Base-by-base conservation (phyloP, 352 stramenopile species). In the Plasmopara halstedii region DNA sequence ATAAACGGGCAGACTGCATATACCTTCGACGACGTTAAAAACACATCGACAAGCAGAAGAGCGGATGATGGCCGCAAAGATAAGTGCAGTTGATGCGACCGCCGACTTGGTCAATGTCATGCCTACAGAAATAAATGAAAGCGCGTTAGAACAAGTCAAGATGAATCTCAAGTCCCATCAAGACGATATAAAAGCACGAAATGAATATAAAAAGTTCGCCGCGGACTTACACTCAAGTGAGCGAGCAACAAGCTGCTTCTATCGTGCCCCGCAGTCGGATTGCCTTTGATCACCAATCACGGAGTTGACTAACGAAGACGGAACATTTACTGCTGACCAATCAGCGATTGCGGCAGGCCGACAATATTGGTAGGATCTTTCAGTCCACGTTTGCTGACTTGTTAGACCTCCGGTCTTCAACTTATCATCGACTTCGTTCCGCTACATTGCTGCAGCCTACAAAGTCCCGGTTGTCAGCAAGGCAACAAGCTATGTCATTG, bases 161-260 rank as follows among this genome's bases (percentile, higher is more conserved):
- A 4, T 20, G 6, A 3, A 19, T 32, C 33, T 52, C 4, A 17
- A 41, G n/a, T 23, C 41, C 0, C 19, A 52, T 26, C 34, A 22
- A 2, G 41, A 40, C 0, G 14, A 11, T 1, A 25, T 57, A 8
- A 42, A 56, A 31, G 21, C 37, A 6, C 27, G 40, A 0, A 48
- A 45, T n/a, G 31, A 55, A 35, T 27, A n/a, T 9, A 56, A 53
- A 22, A 53, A 50, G n/a, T 39, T 56, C 42, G 42, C 42, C 10
- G 45, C 41, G 0, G 53, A 56, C 22, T 32, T 62, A 22, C 41
- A 46, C 6, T 19, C 29, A 0, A 50, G 46, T n/a, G 46, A 62
- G 20, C 42, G 42, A 2, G 17, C 41, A 1, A 50, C 42, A 0
- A 53, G n/a, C 0, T 21, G 52, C n/a, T 56, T 61, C 35, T 61